Percentiles rank a stretch among this genome's conserved stretches.
These are phyloP conservation scores for Boletus reticuloceps DNA, from an alignment of 768 basidiomycete genomes.

Conservation along the genomic window DNA sequence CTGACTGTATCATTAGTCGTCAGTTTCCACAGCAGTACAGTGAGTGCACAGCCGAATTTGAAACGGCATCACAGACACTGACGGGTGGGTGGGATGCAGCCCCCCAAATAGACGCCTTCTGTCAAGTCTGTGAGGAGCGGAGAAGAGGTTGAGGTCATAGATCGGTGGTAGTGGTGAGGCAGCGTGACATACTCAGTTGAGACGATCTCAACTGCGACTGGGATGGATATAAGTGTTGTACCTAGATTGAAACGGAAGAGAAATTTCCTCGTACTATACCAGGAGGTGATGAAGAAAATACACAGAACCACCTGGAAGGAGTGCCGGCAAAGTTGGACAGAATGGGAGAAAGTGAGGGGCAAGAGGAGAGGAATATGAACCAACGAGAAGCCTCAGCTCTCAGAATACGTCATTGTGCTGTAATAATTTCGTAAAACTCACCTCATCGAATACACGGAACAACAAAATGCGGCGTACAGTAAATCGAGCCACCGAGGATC, in stretches of 20 bases:
- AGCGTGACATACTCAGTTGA: constrained; percentile 16
- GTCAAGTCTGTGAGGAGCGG: constrained; percentile 29
- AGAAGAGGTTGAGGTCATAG: constrained; percentile 4
- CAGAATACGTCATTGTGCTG: constrained; percentile 22
- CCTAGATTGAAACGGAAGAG: not conserved
- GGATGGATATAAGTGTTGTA: constrained; percentile 12
- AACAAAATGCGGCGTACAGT: constrained; percentile 12
- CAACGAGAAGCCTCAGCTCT: constrained; percentile 8
- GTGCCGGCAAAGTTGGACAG: not conserved
- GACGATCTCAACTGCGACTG: constrained; percentile 24
- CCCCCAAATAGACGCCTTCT: constrained; percentile 35
- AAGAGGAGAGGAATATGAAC: constrained; percentile 6
- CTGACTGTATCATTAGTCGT: constrained; percentile 44
- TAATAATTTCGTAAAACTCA: constrained; percentile 34
- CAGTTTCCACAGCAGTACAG: constrained; percentile 71
- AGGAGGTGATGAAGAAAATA: not conserved
- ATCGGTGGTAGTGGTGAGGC: constrained; percentile 3
- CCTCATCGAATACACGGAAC: constrained; percentile 23
- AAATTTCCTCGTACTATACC: not conserved
- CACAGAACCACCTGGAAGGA: not conserved
- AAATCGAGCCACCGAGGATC: constrained; percentile 8
- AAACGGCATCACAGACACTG: constrained; percentile 9
- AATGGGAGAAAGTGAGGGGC: constrained; percentile 1
- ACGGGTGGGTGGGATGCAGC: constrained; percentile 25
- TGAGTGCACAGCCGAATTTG: constrained; percentile 35